Evolutionary conservation across 768 basidiomycete genomes (phyloP).

Genomic region (Sarcomyxa edulis): DNA sequence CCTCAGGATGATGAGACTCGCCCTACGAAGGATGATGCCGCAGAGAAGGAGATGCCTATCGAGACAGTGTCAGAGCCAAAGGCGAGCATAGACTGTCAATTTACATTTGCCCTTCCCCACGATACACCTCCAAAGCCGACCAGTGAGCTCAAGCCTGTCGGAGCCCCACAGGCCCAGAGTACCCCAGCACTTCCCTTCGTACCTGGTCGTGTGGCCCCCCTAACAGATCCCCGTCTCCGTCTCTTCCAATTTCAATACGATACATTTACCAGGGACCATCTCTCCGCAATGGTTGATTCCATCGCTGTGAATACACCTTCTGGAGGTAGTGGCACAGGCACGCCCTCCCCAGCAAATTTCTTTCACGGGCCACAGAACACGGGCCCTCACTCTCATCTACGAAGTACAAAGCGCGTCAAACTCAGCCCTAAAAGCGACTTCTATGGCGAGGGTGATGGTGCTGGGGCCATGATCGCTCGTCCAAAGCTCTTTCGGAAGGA

Average conservation of each 20-base stretch:
- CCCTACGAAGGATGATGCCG: slow-evolving; percentile 33
- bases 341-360: slow-evolving; percentile 41
- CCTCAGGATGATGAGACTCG: slow-evolving; percentile 4
- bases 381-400: slow-evolving; percentile 39
- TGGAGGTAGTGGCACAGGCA: slow-evolving; percentile 40
- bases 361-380: slow-evolving; percentile 40
- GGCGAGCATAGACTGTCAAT: slow-evolving; percentile 50
- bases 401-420: slow-evolving; percentile 78
- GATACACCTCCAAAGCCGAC: slow-evolving; percentile 22
- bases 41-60: slow-evolving; percentile 46
- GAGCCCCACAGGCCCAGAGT: slow-evolving; percentile 54
- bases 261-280: slow-evolving; percentile 91
- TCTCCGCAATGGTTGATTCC: slow-evolving; percentile 91
- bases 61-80: slow-evolving; percentile 41
- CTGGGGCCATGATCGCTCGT: slow-evolving; percentile 41
- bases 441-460: slow-evolving; percentile 45
- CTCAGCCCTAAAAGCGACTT: slow-evolving; percentile 65
- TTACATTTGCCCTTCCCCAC: slow-evolving; percentile 70
- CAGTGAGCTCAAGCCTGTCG: slow-evolving; percentile 12
- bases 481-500: slow-evolving; percentile 49
- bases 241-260: slow-evolving; percentile 95
- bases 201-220: slow-evolving; percentile 23
- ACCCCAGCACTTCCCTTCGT: slow-evolving; percentile 42
- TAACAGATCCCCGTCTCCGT: slow-evolving; percentile 71
- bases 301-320: slow-evolving; percentile 81